Evolutionary conservation across 495 filamentous ascomycete species (phyloP).

Genomic region (Podospora pseudocomata): DNA sequence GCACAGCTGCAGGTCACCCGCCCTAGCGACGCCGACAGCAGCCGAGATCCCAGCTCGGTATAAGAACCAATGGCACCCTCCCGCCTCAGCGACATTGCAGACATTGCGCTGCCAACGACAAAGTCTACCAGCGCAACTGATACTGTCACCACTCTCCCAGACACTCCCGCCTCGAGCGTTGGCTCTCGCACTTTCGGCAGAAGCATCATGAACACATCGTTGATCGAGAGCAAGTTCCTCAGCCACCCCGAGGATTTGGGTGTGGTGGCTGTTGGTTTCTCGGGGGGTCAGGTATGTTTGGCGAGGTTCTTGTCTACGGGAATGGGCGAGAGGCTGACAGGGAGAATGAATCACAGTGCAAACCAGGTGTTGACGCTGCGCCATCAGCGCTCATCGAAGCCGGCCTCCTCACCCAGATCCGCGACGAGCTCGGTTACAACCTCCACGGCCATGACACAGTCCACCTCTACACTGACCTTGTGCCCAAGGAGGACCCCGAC

Average conservation of each 20-base stretch:
- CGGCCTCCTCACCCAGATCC: constrained; percentile 80
- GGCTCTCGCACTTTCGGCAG: constrained; percentile 26
- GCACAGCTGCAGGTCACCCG: background rate
- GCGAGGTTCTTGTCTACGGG: background rate
- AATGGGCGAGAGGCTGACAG: constrained; percentile 14
- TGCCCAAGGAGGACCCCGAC: constrained; percentile 70
- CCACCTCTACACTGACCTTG: constrained; percentile 74
- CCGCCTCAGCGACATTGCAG: constrained; percentile 13
- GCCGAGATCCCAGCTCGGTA: background rate
- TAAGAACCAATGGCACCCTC: constrained; percentile 17
- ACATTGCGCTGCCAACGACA: constrained; percentile 19
- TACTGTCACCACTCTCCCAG: constrained; percentile 7
- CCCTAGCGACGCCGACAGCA: background rate
- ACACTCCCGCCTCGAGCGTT: constrained; percentile 12
- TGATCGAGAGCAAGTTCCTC: constrained; percentile 79
- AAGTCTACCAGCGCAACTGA: constrained; percentile 7
- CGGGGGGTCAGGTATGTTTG: constrained; percentile 80
- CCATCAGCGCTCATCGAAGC: constrained; percentile 86
- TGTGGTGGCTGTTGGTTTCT: constrained; percentile 93
- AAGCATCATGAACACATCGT: constrained; percentile 54
- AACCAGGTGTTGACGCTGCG: constrained; percentile 87
- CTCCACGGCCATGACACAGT: constrained; percentile 81
- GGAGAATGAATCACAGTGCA: constrained; percentile 56
- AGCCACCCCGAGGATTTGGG: constrained; percentile 72
- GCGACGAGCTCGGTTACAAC: constrained; percentile 80